These are phyloP conservation scores for Phytopythium cucurbitacearum DNA, from an alignment of 352 stramenopile species.

Conservation along the genomic window DNA sequence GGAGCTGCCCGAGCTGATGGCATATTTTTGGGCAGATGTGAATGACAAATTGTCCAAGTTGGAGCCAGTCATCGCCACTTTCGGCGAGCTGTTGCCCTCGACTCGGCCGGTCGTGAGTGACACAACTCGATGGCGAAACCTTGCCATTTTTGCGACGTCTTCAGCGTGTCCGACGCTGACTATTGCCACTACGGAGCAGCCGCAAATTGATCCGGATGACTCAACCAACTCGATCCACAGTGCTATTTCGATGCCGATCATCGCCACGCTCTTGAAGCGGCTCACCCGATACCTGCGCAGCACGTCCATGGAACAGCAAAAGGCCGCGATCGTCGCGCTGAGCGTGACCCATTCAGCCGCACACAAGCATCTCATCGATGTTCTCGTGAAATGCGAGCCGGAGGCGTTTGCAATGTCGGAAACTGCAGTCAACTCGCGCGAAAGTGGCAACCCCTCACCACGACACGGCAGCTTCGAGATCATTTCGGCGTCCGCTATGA, in stretches of 20 bases:
- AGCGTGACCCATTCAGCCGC: conserved; percentile 31
- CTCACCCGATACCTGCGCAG: conserved; percentile 58
- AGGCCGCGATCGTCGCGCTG: conserved; percentile 47
- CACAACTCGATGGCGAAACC: conserved; percentile 58
- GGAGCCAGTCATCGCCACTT: conserved; percentile 45
- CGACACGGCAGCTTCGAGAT: conserved; percentile 1
- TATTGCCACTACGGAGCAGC: not conserved
- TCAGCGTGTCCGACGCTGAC: conserved; percentile 36
- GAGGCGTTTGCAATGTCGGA: conserved; percentile 34
- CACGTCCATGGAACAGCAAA: conserved; percentile 44
- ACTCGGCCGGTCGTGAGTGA: not conserved
- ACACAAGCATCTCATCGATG: conserved; percentile 38
- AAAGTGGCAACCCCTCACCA: not conserved
- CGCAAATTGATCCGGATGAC: not conserved
- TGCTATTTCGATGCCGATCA: conserved; percentile 28
- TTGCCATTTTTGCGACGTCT: conserved; percentile 49
- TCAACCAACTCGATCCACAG: conserved; percentile 22
- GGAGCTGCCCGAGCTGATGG: conserved; percentile 42
- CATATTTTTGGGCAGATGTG: conserved; percentile 65
- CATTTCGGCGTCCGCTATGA: not conserved
- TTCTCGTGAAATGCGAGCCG: conserved; percentile 42
- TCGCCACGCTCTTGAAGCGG: conserved; percentile 45
- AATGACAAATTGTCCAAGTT: conserved; percentile 56
- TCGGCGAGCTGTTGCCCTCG: not conserved
- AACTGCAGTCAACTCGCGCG: not conserved